Conservation (phyloP, 2,329 filamentous ascomycete species). For the Myriosclerotinia scirpicola region DNA sequence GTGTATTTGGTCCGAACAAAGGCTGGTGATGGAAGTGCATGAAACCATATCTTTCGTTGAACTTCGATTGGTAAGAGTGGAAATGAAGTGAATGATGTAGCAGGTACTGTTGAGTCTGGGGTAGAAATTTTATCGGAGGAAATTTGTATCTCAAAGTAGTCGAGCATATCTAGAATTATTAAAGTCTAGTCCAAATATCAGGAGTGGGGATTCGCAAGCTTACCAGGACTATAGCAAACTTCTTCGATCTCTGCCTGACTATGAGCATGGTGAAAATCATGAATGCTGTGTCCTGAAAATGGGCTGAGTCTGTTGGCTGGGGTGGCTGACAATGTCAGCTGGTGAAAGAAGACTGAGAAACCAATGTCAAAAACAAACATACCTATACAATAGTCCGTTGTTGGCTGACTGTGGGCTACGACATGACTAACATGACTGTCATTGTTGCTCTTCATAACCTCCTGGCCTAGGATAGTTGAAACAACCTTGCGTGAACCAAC, state of each 20-base stretch:
- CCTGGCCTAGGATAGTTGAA: no score
- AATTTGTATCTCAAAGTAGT: neutral
- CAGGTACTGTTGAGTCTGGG: neutral
- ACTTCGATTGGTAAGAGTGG: neutral
- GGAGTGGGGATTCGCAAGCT: neutral
- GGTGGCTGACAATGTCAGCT: neutral
- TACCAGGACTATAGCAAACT: neutral
- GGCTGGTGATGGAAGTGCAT: neutral
- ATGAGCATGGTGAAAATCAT: no score
- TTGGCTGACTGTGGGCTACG: neutral
- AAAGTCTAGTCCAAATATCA: neutral
- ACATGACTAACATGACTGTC: no score
- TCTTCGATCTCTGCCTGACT: neutral
- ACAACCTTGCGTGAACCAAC: neutral
- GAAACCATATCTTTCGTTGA: slow-evolving; percentile 4
- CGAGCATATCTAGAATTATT: neutral
- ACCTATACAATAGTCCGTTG: neutral
- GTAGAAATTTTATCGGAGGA: no score
- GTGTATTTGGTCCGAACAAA: neutral
- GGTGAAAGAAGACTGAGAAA: no score
- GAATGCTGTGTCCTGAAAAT: neutral
- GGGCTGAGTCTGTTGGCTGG: neutral
- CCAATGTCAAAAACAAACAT: neutral
- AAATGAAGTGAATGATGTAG: neutral
- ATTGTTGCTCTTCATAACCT: neutral